phyloP scores from a whole-genome alignment of 371 early-diverging fungal genomes.

The Blakeslea trispora region DNA sequence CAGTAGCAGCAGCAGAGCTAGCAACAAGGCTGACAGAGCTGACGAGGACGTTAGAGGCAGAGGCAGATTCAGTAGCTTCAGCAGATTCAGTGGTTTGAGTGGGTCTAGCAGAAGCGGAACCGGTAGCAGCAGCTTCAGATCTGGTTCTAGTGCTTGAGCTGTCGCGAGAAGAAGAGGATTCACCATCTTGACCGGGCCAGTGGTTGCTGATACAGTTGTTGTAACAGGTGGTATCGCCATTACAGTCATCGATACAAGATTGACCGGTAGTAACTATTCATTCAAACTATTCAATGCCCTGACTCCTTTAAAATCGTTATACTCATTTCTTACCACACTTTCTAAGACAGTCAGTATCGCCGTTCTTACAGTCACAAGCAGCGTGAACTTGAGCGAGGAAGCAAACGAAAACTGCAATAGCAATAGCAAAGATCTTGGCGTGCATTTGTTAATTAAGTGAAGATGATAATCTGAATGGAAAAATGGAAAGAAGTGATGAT shows the following conservation, averaged over 20 bases:
- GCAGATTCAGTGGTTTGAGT: background rate
- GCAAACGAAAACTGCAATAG: conserved; percentile 7
- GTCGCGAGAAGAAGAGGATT: background rate
- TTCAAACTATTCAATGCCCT: no score
- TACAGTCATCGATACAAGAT: conserved; percentile 16
- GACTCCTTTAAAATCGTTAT: no score
- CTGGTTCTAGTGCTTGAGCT: no score
- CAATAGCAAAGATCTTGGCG: conserved; percentile 7
- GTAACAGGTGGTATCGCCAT: conserved; percentile 18
- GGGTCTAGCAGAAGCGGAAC: background rate
- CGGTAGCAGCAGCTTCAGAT: background rate
- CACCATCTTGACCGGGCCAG: conserved; percentile 21
- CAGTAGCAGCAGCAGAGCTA: conserved; percentile 2
- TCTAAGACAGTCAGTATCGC: conserved; percentile 20
- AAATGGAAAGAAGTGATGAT: background rate
- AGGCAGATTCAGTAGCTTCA: background rate
- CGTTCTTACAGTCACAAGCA: conserved; percentile 15
- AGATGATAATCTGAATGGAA: background rate
- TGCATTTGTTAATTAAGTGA: conserved; percentile 1
- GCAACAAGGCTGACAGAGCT: background rate
- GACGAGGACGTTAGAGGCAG: background rate
- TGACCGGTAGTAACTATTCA: conserved; percentile 21
- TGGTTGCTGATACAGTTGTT: conserved; percentile 15
- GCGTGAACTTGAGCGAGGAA: conserved; percentile 21
- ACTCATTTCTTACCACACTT: conserved; percentile 24